Evolutionary conservation across 768 basidiomycete genomes (phyloP).

Genomic region (Russula foetens): DNA sequence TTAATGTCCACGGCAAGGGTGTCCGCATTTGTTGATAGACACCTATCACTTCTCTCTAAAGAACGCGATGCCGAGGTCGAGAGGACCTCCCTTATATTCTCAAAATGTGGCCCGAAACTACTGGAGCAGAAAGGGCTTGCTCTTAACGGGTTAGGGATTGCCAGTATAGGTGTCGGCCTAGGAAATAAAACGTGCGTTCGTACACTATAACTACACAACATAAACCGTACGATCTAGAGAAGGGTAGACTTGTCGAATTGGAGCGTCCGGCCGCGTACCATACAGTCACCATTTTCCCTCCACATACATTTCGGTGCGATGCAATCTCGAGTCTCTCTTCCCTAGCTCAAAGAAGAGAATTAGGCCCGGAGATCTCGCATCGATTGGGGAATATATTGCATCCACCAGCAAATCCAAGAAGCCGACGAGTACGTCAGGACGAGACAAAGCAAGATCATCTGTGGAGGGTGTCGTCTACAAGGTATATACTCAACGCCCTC

Average conservation of each 20-base stretch:
- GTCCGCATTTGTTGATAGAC: conserved; percentile 55
- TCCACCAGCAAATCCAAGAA: conserved; percentile 32
- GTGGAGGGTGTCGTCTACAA: conserved; percentile 85
- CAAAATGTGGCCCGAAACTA: conserved; percentile 74
- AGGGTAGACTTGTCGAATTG: conserved; percentile 74
- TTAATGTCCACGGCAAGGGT: conserved; percentile 28
- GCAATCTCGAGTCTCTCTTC: background rate
- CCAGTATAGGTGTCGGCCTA: conserved; percentile 71
- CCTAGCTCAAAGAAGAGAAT: background rate
- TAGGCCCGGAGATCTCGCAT: conserved; percentile 83
- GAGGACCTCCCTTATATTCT: conserved; percentile 66
- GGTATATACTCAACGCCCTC: conserved; percentile 29
- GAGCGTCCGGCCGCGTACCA: conserved; percentile 80
- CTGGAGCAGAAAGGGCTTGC: conserved; percentile 87
- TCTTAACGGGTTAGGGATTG: conserved; percentile 61
- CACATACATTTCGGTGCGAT: conserved; percentile 72
- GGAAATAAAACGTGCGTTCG: conserved; percentile 78
- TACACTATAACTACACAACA: background rate
- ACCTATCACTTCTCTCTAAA: conserved; percentile 52
- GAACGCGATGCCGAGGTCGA: conserved; percentile 86
- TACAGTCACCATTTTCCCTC: conserved; percentile 59
- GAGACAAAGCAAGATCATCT: conserved; percentile 22
- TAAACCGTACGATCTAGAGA: conserved; percentile 21
- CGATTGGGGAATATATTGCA: conserved; percentile 66
- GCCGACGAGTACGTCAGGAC: conserved; percentile 34